Evolutionary conservation across 805 yeast species (phyloP).

Genomic region (Suhomyces faveliae): DNA sequence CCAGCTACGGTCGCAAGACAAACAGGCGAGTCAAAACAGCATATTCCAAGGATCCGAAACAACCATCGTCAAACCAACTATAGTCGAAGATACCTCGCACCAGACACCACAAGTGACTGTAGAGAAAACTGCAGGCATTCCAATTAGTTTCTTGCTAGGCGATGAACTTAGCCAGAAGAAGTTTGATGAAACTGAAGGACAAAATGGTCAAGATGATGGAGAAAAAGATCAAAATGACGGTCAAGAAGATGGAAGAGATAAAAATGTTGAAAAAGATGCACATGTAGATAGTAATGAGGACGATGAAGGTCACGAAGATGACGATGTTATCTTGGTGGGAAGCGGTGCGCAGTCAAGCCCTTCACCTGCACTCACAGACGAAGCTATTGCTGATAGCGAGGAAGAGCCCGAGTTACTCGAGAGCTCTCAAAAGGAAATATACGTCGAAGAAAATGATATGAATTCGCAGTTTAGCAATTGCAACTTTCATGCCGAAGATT

Average conservation of each 20-base stretch:
- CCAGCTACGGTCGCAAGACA: background rate
- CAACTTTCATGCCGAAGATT: constrained; percentile 8
- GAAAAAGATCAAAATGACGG: background rate
- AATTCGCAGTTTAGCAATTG: constrained; percentile 5
- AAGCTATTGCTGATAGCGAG: constrained; percentile 13
- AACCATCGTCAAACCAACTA: background rate
- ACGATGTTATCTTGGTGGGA: constrained; percentile 4
- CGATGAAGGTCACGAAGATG: constrained; percentile 1
- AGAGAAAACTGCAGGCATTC: background rate
- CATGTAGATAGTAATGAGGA: background rate
- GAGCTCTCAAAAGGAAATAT: constrained; percentile 9
- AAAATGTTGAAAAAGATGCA: too few relatives aligned
- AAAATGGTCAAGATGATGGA: background rate
- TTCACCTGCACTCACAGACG: constrained; percentile 1
- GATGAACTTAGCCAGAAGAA: background rate
- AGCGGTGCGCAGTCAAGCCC: background rate
- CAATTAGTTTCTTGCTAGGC: background rate
- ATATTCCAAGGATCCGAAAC: background rate
- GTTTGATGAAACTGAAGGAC: background rate
- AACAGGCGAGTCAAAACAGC: background rate
- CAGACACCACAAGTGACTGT: background rate
- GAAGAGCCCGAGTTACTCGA: constrained; percentile 11
- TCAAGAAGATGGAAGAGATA: too few relatives aligned
- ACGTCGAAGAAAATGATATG: background rate
- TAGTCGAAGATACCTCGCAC: background rate